Evolutionary conservation across 495 filamentous ascomycete genomes (phyloP), one percentile per base, ranked within the genome.

Genomic region (Xylaria castorea): DNA sequence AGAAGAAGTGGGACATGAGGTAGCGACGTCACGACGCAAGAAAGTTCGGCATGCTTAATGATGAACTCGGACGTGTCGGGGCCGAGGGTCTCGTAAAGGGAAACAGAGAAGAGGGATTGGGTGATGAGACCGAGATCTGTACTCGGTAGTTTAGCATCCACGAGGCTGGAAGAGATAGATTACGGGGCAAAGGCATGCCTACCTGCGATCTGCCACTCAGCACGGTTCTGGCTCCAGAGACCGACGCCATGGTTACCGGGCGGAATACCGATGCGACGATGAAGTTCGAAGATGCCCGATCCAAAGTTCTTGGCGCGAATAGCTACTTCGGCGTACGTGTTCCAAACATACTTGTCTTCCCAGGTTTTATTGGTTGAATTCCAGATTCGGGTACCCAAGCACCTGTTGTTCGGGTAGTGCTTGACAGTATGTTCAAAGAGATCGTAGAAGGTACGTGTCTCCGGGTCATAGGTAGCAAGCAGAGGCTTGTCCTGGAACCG

Each of bases 201-300:
- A 93, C 92, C 93, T 60, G 93, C 91, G 68, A 99, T 92, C 86
- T 99, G 96, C 96, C 96, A 99, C 81, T 99, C 96, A 7, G 95
- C 92, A 66, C 96, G 89, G 81, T 99, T 99, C 84, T 95, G 93
- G 70, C 93, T 94, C 96, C 96, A 99, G 22, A 99, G 83, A 42
- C 96, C 96, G 71, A 98, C 88, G 63, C 91, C 93, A 78, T 96
- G 93, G 82, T 95, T 92, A 61, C 83, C 82, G 42, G 87, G 87
- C 11, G 85, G 84, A 62, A 92, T 85, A 8, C 91, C 92, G 71
- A 88, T 84, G 72, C 89, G 87, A 74, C 92, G 85, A 80, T 97
- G 93, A 76, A 98, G 81, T 81, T 95, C 90, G 58, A 94, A 91
- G 65, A 98, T 82, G 66, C 97, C 96, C 55, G 91, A 92, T 69